Base-by-base conservation (phyloP, 208 protist species). In the Acanthamoeba rhysodes region DNA sequence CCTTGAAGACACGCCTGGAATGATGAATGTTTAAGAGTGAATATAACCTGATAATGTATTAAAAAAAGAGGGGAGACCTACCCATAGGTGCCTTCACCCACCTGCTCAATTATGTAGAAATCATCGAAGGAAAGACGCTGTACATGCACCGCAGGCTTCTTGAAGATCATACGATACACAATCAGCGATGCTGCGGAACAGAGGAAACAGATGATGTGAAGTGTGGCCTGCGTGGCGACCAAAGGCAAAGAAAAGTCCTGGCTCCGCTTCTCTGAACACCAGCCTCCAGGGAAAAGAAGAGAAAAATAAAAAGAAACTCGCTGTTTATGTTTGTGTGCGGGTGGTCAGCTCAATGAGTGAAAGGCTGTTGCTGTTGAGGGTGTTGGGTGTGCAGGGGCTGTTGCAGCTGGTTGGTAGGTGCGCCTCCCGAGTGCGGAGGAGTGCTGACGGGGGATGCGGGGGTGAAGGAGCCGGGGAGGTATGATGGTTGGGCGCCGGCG, bases 41-140 rank as follows among this genome's bases (percentile, higher is more conserved):
- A 20, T 57, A 20, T 1, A 20, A n/a, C n/a, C n/a, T n/a, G n/a
- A n/a, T 82, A 2, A 9, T 57, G 4, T 57, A 57, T 2, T 9
- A 24, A 2, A 59, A 7, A 0, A 14, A 18, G 18, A 20, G 32
- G 14, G 62, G 4, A 9, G 1, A 4, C 37, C 3, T 45, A 90
- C 84, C 84, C 84, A 14, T 90, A 90, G n/a, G 84, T 90, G 0
- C 84, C 84, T 90, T 90, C 84, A 34, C 84, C 84, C 1, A 90
- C 84, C 66, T 90, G 84, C 32, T 90, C 53, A 1, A 90, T 90
- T 0, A 90, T 90, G 16, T 90, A 4, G 55, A 90, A 90, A 90
- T 90, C 84, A 53, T 90, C 27, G 48, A 90, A 90, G 10, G 59
- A 10, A 0, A 66, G 59, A 10, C 59, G 59, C 32, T 66, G 4